Base-by-base conservation (phyloP, 2,329 filamentous ascomycete species). In the Onygena corvina region DNA sequence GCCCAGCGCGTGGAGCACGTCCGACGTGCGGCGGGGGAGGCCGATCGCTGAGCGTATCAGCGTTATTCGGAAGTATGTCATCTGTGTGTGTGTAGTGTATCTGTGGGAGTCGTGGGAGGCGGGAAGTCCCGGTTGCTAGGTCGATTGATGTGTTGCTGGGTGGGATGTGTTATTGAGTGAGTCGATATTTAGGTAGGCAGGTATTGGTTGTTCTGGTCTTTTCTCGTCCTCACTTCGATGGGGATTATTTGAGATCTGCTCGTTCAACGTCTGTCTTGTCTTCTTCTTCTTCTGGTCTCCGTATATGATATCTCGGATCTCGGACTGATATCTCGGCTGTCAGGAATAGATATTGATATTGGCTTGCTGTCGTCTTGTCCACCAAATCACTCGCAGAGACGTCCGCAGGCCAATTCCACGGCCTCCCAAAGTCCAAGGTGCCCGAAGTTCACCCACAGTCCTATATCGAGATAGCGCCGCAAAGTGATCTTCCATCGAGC, bases 31-130 rank as follows among this genome's bases (percentile, higher is more conserved):
- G 61, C 78, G 70, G 4, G 90, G 89, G 42, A 95, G 80, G 54
- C 89, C 89, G 68, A 95, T 95, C 60, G 84, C 83, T 50, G 84
- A 89, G 63, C 89, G 86, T 69, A 92, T 79, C 50, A 94, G 83
- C 45, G 87, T 94, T 66, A 95, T 86, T 64, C 86, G 83, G 76
- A 95, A 95, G 75, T 78, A 94, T 51, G 81, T 74, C 83, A 88
- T 88, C 53, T n/a, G n/a, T n/a, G n/a, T n/a, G n/a, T n/a, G 47
- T 49, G 47, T 34, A 45, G 48, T 31, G n/a, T 5, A 21, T 44
- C n/a, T 45, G 18, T 25, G 12, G 20, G 4, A 6, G 21, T 29
- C n/a, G 14, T 45, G 18, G 18, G 40, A n/a, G 7, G 20, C 9
- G 35, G 35, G 35, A 38, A 21, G 35, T 31, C n/a, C 29, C 29